phyloP scores from a whole-genome alignment of 78 protist species.

The Dictyostelium intermedium region DNA sequence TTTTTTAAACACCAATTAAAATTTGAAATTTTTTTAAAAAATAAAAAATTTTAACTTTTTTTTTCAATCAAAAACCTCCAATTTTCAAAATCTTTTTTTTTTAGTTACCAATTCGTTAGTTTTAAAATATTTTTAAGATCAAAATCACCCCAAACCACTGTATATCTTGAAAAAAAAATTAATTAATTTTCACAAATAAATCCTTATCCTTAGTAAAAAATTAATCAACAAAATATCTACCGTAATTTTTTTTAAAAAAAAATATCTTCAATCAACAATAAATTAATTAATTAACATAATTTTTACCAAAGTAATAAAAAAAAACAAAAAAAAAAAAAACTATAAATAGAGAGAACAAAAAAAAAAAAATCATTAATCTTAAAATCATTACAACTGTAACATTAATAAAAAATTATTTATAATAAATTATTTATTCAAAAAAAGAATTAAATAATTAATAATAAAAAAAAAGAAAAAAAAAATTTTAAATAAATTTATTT shows the following conservation, averaged over 20 bases:
- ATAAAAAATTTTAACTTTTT: not conserved
- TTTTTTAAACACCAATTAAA: not conserved
- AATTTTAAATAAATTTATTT: not conserved
- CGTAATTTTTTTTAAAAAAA: not conserved
- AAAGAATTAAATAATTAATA: not conserved
- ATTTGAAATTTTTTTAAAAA: no score
- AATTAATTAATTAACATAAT: not conserved
- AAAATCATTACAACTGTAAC: not conserved
- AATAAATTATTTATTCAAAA: not conserved
- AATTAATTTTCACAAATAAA: not conserved
- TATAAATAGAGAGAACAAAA: not conserved
- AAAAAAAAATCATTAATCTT: not conserved
- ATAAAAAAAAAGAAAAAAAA: not conserved
- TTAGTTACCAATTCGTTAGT: not conserved
- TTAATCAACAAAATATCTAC: not conserved
- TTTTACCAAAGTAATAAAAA: not conserved
- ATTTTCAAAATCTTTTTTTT: no score
- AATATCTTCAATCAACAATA: not conserved
- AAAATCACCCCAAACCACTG: not conserved
- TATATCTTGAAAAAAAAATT: not conserved
- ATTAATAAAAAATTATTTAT: not conserved
- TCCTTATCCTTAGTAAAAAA: not conserved
- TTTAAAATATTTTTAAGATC: not conserved
- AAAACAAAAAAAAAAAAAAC: not conserved
- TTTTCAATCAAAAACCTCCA: not conserved